Evolutionary conservation across 805 yeast genomes (phyloP), one percentile per base, ranked within the genome.

Genomic region (Nakazawaea anatomiae): DNA sequence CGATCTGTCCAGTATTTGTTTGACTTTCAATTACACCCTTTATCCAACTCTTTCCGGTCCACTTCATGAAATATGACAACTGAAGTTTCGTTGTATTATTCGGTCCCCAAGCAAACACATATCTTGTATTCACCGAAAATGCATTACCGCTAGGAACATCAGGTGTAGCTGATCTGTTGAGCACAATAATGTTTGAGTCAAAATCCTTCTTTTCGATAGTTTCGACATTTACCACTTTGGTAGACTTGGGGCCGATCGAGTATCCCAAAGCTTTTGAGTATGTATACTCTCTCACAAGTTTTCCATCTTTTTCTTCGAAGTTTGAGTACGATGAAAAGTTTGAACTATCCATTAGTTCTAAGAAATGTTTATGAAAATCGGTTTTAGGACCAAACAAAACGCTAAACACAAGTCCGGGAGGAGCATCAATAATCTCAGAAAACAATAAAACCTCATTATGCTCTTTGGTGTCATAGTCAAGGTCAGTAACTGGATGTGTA

Each of bases 31-130:
- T 86, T 50, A 96, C 83, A 11, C 87, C 77, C 64, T 89, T 91
- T 60, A 94, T 80, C 97, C 97, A 94, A 53, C 96, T 86, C 48
- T 85, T 77, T 2, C 94, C 96, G 0, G 86, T 80, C 99, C 99
- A 94, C 44, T 87, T 85, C 40, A 92, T 77, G 71, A 80, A 79
- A 64, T 78, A 87, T n/a, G 90, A 77, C n/a, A 87, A 67, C 42
- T 69, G 70, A 39, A 94, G 58, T 45, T 73, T 69, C 4, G 96
- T 85, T 28, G 70, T 64, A 59, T 85, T 87, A 31, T 73, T 66
- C 7, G 71, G 73, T 0, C 75, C 89, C 98, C 99, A 94, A 3
- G 85, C 74, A 50, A 89, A 67, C 43, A 83, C 71, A 59, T 82
- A 87, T 54, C 87, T 74, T 0, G 96, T 88, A 55, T 81, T 75